Conservation (phyloP, 1,139 yeast genomes). For the Sugiyamaella castrensis region DNA sequence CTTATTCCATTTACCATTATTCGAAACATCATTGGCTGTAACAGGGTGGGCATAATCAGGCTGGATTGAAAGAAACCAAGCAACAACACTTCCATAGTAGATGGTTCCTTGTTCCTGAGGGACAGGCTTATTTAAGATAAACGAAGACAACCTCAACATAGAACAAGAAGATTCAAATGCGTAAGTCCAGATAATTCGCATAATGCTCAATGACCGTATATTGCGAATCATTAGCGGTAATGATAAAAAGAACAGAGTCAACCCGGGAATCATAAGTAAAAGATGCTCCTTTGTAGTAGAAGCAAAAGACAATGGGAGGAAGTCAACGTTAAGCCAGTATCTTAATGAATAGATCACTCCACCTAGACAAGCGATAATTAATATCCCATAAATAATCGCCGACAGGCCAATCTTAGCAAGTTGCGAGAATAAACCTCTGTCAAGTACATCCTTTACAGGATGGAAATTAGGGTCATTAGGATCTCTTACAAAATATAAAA, state of each 20-base stretch:
- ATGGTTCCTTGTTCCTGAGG: constrained; percentile 73
- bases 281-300: constrained; percentile 4
- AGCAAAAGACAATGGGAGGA: constrained; percentile 33
- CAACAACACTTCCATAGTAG: constrained; percentile 52
- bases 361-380: constrained; percentile 76
- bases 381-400: constrained; percentile 68
- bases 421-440: constrained; percentile 70
- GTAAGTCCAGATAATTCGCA: constrained; percentile 52
- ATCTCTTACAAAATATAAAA: constrained; percentile 82
- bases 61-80: constrained; percentile 41
- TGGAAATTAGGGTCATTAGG: constrained; percentile 93
- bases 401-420: constrained; percentile 71
- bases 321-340: constrained; percentile 35
- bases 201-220: constrained; percentile 23
- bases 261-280: constrained; percentile 16
- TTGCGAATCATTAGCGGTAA: constrained; percentile 29
- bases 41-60: constrained; percentile 66
- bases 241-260: constrained; percentile 11
- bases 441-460: constrained; percentile 83
- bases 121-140: constrained; percentile 65
- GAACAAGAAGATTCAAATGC: constrained; percentile 59
- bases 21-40: constrained; percentile 46
- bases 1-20: constrained; percentile 18
- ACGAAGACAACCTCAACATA: constrained; percentile 69
- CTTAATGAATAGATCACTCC: constrained; percentile 56